phyloP scores from a whole-genome alignment of 495 filamentous ascomycete genomes.

The Sphaerosporella brunnea region DNA sequence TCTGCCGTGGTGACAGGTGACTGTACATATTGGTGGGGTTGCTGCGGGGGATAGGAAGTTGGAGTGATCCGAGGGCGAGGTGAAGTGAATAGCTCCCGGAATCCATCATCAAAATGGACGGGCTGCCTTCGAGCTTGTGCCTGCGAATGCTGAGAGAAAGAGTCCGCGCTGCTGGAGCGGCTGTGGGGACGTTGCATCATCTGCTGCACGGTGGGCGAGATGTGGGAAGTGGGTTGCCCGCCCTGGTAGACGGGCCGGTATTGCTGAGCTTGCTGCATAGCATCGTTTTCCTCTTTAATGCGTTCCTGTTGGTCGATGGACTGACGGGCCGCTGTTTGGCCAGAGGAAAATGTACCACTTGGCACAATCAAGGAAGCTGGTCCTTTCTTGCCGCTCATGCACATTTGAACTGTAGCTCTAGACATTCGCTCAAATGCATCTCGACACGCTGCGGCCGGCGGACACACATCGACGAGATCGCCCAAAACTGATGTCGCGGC shows the following conservation, averaged over 20 bases:
- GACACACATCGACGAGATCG: slow-evolving; percentile 60
- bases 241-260: slow-evolving; percentile 26
- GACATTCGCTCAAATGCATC: slow-evolving; percentile 93
- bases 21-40: slow-evolving; percentile 7
- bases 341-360: slow-evolving; percentile 10
- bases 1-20: slow-evolving; percentile 8
- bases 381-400: slow-evolving; percentile 16
- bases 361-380: slow-evolving; percentile 12
- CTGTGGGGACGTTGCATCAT: slow-evolving; percentile 6
- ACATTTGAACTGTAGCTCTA: slow-evolving; percentile 84
- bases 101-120: slow-evolving; percentile 24
- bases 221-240: slow-evolving; percentile 9
- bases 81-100: slow-evolving; percentile 21
- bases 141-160: slow-evolving; percentile 17
- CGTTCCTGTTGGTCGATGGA: slow-evolving; percentile 4
- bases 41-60: slow-evolving; percentile 9
- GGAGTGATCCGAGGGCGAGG: slow-evolving; percentile 15
- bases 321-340: slow-evolving; percentile 8
- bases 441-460: slow-evolving; percentile 65
- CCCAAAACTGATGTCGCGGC: slow-evolving; percentile 79
- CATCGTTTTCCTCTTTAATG: slow-evolving; percentile 5
- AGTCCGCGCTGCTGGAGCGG: slow-evolving; percentile 12
- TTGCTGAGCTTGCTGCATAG: slow-evolving; percentile 27
- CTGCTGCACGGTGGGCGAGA: background rate
- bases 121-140: slow-evolving; percentile 11